These are phyloP conservation scores for Lactuca sativa DNA, from an alignment of 129 eudicot genomes.

Conservation along the genomic window DNA sequence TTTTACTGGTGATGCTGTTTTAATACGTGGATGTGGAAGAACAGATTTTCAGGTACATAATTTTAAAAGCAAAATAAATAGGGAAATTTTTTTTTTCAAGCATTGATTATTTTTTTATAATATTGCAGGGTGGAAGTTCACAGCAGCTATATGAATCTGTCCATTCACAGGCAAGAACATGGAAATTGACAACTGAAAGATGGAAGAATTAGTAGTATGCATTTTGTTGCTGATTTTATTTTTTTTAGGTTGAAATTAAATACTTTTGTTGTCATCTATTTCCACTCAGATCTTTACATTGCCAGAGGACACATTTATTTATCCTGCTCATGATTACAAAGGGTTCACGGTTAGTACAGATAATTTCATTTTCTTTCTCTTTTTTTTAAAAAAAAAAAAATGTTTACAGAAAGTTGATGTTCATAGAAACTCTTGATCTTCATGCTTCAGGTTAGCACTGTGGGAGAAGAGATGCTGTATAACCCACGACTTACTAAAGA, in stretches of 20 bases:
- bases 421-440: constrained; percentile 16
- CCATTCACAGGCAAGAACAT: constrained; percentile 79
- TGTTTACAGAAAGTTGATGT: constrained; percentile 13
- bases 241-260: constrained; percentile 3
- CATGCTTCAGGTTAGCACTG: constrained; percentile 81
- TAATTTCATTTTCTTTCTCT: background rate
- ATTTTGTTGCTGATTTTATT: constrained; percentile 6
- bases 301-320: constrained; percentile 80
- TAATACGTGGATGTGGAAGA: constrained; percentile 97
- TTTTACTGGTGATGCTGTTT: constrained; percentile 89
- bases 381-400: background rate
- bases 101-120: background rate
- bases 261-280: constrained; percentile 17
- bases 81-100: background rate
- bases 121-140: constrained; percentile 91
- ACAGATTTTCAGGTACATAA: constrained; percentile 88
- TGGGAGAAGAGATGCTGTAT: constrained; percentile 85
- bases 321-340: constrained; percentile 99
- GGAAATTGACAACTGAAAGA: constrained; percentile 3
- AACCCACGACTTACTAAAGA: constrained; percentile 91
- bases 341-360: constrained; percentile 72
- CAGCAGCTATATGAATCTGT: constrained; percentile 79
- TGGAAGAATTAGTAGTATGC: background rate
- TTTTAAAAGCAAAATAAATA: constrained; percentile 5
- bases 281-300: constrained; percentile 71